Evolutionary conservation across 352 stramenopile genomes (phyloP).

Genomic region (Globisporangium lucens): DNA sequence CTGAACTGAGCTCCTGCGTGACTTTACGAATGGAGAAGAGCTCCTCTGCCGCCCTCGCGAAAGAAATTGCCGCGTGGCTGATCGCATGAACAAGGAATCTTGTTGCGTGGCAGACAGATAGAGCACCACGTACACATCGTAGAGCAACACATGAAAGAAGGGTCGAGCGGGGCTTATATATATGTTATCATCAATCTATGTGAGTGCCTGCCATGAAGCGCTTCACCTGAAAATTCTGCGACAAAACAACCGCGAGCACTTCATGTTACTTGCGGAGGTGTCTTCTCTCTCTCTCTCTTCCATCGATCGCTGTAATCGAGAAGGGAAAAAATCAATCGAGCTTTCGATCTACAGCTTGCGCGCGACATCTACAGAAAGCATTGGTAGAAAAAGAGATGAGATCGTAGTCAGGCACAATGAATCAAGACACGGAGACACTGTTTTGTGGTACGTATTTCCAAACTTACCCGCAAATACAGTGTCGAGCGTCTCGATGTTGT

Average conservation of each 20-base stretch:
- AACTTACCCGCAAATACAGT: constrained; percentile 66
- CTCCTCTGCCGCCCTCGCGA: background rate
- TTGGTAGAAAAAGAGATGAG: background rate
- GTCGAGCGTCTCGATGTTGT: constrained; percentile 73
- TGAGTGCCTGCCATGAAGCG: constrained; percentile 1
- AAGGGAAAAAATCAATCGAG: background rate
- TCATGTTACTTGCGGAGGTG: background rate
- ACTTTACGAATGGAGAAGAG: constrained; percentile 1
- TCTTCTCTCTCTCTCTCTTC: constrained; percentile 3
- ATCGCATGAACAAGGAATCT: background rate
- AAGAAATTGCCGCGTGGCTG: background rate
- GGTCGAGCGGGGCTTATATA: constrained; percentile 5
- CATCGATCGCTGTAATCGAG: background rate
- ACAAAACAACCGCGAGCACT: constrained; percentile 2
- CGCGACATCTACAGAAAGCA: constrained; percentile 14
- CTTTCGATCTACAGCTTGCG: constrained; percentile 13
- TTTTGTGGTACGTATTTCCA: background rate
- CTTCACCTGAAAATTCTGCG: background rate
- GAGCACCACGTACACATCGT: background rate
- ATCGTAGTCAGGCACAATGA: background rate
- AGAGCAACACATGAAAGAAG: background rate
- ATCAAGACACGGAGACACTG: background rate
- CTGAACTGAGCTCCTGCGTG: background rate
- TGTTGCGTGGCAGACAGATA: background rate
- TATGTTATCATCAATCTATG: constrained; percentile 10